Evolutionary conservation across 2,329 filamentous ascomycete genomes (phyloP), one percentile per base, ranked within the genome.

Genomic region (Neofusicoccum cordaticola): DNA sequence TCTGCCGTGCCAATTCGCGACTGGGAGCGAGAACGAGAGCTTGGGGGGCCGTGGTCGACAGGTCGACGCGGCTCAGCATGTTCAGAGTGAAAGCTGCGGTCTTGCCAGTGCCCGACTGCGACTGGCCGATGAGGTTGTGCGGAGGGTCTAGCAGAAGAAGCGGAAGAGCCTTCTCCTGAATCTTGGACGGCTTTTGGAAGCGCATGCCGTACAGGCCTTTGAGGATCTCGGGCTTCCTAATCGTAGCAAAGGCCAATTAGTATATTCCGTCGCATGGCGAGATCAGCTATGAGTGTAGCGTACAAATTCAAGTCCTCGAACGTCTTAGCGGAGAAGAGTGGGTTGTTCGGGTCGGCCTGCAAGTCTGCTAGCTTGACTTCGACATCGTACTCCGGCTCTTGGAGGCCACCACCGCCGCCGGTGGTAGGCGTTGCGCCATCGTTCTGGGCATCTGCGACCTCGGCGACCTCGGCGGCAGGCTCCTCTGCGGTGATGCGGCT

Each of bases 91-190:
- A 99, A 22, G 95, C 95, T 19, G 93, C 95, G 0, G 95, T 99
- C 83, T 99, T 99, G 74, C 95, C 95, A 19, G 95, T 99, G 71
- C 95, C 95, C 2, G 95, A 99, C 78, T 99, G 95, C n/a, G 95
- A 99, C 80, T 99, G 95, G 3, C 93, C 95, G 74, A 99, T 94
- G 85, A 99, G 90, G 79, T 98, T 98, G 69, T 85, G 85, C 0
- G 94, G 90, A n/a, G 95, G 94, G 74, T 97, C 84, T 71, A 86
- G 82, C 68, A 99, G 86, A 73, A 99, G 90, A 63, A 99, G 84
- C 34, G 95, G 95, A 17, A 99, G 85, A 1, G 95, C 95, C 71
- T 90, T 92, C 78, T 97, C 95, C 81, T 99, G 95, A 69, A 99
- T 96, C 82, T 99, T 99, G 64, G 95, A 98, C 0, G 95, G 95